Conservation (phyloP, 257 asterid genomes). For the Petunia axillaris region DNA sequence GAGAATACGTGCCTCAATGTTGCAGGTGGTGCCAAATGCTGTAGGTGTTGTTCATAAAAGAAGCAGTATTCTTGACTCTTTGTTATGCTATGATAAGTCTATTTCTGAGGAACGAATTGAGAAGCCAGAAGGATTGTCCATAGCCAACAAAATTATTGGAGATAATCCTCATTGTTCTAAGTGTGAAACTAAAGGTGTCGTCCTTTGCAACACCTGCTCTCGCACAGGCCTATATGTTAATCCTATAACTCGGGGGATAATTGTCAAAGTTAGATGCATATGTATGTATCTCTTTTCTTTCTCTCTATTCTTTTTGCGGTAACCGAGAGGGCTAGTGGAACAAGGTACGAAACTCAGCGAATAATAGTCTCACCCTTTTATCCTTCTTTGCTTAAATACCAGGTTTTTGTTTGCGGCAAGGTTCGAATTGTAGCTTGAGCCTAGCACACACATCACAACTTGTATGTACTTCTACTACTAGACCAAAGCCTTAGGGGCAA, state of each 20-base stretch:
- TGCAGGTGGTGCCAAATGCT: conserved; percentile 55
- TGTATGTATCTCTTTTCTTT: conserved; percentile 46
- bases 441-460: no score
- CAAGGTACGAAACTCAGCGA: no score
- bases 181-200: conserved; percentile 83
- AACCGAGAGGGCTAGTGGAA: no score
- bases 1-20: background rate
- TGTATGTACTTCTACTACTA: no score
- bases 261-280: conserved; percentile 92
- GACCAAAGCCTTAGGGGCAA: no score
- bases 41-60: conserved; percentile 47
- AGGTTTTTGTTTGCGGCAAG: no score
- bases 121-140: conserved; percentile 66
- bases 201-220: conserved; percentile 80
- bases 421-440: no score
- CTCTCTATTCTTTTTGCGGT: no score
- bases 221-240: conserved; percentile 92
- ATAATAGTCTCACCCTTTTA: no score
- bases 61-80: conserved; percentile 69
- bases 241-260: conserved; percentile 89
- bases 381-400: no score
- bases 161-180: conserved; percentile 56
- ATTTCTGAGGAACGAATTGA: conserved; percentile 84
- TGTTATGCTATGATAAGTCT: conserved; percentile 72
- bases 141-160: conserved; percentile 61